Base-by-base conservation (phyloP, 108 stramenopile species). In the Cyclotella choctawhatcheeana region DNA sequence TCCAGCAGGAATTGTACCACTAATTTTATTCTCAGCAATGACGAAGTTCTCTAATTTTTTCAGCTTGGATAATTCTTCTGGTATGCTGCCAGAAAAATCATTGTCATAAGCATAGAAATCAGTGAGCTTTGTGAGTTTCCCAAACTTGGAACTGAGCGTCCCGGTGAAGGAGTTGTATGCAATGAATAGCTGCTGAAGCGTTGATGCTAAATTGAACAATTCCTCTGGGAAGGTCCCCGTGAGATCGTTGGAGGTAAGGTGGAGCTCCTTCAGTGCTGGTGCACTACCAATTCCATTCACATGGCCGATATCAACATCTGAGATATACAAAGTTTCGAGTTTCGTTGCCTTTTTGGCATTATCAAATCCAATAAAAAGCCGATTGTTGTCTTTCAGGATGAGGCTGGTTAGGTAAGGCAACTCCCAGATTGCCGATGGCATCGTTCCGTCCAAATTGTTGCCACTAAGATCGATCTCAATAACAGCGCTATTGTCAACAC, bases 151-250 rank as follows among this genome's bases (percentile, higher is more conserved):
- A 34, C 84, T 85, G 34, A 89, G 52, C 32, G 86, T 62, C 0
- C 89, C 89, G 21, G 82, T 68, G 63, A 89, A 87, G 10, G 81
- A 79, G 74, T 89, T 89, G 73, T 79, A 80, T 3, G 79, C 71
- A 33, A 89, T 80, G 71, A 76, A 77, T 5, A 88, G 59, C 21
- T 59, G 44, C 55, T 77, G 51, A 30, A 75, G 52, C 5, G 85
- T 77, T 54, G 75, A 56, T 24, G 58, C 13, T 16, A 90, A 74
- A 34, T 73, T 60, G 51, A 86, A 87, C 20, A 90, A 64, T 29
- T 82, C 83, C 44, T 65, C 63, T 17, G 87, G 87, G 24, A 88
- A 77, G 30, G 78, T 63, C 22, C 81, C 81, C 14, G 71, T 74
- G 1, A 88, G 40, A 1, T 64, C 65, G 44, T 83, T 83, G 12